A percentile compares a stretch with the other conserved stretches of the same genome.
Evolutionary conservation across 345 rosid genomes (phyloP).

Genomic region (Corchorus olitorius): DNA sequence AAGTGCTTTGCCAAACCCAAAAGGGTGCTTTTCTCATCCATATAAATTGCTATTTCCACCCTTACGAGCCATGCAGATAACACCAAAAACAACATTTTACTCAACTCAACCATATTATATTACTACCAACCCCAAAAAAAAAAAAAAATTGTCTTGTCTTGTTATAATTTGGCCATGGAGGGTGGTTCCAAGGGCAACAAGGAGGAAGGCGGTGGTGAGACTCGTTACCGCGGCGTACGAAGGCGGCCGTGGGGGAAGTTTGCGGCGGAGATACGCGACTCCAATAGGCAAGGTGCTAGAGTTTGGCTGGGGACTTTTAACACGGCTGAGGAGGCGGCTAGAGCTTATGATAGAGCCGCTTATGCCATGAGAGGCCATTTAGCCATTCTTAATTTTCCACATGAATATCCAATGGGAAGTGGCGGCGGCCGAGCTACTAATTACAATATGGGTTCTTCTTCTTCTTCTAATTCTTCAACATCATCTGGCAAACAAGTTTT

Average conservation of each 20-base stretch:
- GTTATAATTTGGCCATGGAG: slow-evolving; percentile 27
- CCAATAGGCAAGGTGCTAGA: slow-evolving; percentile 71
- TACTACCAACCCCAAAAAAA: no score
- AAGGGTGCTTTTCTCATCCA: background rate
- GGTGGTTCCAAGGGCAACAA: slow-evolving; percentile 18
- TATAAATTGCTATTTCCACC: slow-evolving; percentile 24
- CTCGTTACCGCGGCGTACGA: slow-evolving; percentile 72
- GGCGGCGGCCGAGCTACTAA: slow-evolving; percentile 20
- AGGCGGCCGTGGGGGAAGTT: slow-evolving; percentile 91
- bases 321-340: slow-evolving; percentile 87
- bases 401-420: slow-evolving; percentile 56
- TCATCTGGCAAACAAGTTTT: slow-evolving; percentile 48
- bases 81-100: background rate
- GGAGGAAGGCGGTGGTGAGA: slow-evolving; percentile 34
- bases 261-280: slow-evolving; percentile 91
- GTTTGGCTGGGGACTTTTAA: slow-evolving; percentile 90
- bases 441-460: slow-evolving; percentile 10
- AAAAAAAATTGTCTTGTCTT: no score
- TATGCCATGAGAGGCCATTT: slow-evolving; percentile 81
- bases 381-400: slow-evolving; percentile 76
- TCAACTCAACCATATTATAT: no score
- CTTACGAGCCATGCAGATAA: slow-evolving; percentile 34
- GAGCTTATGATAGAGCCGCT: slow-evolving; percentile 89
- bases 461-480: slow-evolving; percentile 42
- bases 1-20: slow-evolving; percentile 13